Conservation (phyloP, 1,284 basidiomycete species). For the Schizophyllum commune region DNA sequence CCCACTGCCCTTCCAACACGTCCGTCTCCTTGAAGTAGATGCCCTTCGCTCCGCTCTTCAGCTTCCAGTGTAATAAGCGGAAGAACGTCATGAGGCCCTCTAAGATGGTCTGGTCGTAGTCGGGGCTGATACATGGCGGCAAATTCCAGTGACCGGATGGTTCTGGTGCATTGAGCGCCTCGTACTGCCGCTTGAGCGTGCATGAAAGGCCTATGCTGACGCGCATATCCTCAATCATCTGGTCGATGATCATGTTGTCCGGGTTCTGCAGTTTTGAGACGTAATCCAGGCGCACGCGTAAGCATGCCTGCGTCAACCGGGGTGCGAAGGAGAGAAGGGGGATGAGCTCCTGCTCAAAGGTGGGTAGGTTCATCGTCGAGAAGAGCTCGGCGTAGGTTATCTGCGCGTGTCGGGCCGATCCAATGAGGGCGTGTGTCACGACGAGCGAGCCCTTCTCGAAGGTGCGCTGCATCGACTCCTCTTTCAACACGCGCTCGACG, state of each 20-base stretch:
- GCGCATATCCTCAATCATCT: constrained; percentile 92
- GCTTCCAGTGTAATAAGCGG: constrained; percentile 90
- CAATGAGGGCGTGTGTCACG: constrained; percentile 81
- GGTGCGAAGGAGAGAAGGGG: constrained; percentile 94
- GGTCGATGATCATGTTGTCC: constrained; percentile 87
- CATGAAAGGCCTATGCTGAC: constrained; percentile 91
- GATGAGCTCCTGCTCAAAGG: constrained; percentile 89
- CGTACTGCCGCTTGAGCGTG: constrained; percentile 91
- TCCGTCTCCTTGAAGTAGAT: constrained; percentile 98
- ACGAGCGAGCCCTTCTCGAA: constrained; percentile 92
- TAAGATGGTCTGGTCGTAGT: constrained; percentile 87
- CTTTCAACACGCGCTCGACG: constrained; percentile 92
- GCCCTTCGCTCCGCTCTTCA: constrained; percentile 87
- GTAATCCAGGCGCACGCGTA: constrained; percentile 87
- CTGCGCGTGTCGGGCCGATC: constrained; percentile 83
- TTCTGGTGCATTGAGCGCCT: constrained; percentile 82
- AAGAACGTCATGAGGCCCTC: constrained; percentile 91
- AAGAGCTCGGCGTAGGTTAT: constrained; percentile 73
- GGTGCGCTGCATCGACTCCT: constrained; percentile 89
- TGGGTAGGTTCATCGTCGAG: constrained; percentile 82
- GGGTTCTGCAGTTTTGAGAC: constrained; percentile 88
- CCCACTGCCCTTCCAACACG: constrained; percentile 94
- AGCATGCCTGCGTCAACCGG: constrained; percentile 85
- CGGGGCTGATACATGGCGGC: constrained; percentile 79
- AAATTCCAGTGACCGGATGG: constrained; percentile 84